These are phyloP conservation scores for Aspergillus brasiliensis DNA, from an alignment of 2,329 filamentous ascomycete genomes.

Conservation along the genomic window DNA sequence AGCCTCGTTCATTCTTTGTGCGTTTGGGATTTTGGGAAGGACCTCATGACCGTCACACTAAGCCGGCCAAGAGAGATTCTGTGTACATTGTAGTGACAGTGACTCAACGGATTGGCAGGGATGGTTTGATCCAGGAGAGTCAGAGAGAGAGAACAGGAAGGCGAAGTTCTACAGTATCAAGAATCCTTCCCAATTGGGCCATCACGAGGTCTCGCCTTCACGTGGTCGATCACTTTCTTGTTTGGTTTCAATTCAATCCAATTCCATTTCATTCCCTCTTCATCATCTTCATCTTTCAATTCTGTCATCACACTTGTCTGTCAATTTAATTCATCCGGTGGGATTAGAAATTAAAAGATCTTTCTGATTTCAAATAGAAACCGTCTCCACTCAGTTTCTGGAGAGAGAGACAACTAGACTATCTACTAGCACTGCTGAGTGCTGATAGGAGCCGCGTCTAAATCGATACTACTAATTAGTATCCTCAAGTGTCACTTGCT, in stretches of 20 bases:
- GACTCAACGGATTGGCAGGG: neutral
- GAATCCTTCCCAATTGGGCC: neutral
- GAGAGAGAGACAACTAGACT: no score
- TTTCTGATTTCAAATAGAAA: no score
- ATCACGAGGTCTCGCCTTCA: conserved; percentile 15
- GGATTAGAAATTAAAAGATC: no score
- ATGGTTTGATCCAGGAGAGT: neutral
- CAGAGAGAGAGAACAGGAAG: neutral
- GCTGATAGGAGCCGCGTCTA: no score
- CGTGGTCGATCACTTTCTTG: conserved; percentile 15
- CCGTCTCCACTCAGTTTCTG: no score
- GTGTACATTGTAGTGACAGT: no score
- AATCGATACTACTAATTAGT: neutral
- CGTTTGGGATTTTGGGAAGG: neutral
- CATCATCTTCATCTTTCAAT: neutral
- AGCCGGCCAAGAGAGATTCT: neutral
- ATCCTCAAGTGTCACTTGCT: neutral
- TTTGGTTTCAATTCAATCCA: conserved; percentile 8
- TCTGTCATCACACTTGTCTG: neutral
- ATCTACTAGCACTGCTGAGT: no score
- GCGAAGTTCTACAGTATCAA: no score
- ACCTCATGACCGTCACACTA: neutral
- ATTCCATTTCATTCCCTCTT: neutral
- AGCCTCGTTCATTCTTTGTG: neutral
- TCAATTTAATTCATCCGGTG: no score